These are phyloP conservation scores for Globisporangium heterothallicum DNA, from an alignment of 352 stramenopile species.

Conservation along the genomic window DNA sequence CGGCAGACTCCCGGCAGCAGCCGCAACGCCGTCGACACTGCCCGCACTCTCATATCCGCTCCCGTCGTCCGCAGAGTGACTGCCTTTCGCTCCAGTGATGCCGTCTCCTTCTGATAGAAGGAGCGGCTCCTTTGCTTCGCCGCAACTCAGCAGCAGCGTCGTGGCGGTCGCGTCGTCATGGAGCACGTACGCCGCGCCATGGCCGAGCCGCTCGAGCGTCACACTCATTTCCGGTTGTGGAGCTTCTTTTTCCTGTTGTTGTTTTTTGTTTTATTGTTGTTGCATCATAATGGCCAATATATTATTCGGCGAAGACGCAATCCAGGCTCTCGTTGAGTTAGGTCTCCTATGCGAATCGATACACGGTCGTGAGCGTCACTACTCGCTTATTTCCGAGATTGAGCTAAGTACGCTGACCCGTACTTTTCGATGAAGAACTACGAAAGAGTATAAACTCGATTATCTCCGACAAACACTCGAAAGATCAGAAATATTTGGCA, in stretches of 20 bases:
- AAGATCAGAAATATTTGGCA: no score
- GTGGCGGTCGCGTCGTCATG: conserved; percentile 46
- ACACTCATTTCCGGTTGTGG: conserved; percentile 58
- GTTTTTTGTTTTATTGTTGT: no score
- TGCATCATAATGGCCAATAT: no score
- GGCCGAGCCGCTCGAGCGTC: conserved; percentile 57
- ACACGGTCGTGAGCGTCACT: no score
- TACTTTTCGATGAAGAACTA: no score
- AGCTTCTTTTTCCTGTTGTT: conserved; percentile 2
- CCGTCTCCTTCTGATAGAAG: conserved; percentile 4
- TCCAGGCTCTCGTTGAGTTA: no score
- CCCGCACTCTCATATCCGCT: conserved; percentile 24
- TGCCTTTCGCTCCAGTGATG: conserved; percentile 11
- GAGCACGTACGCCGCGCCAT: conserved; percentile 62
- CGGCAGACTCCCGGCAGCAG: conserved; percentile 4
- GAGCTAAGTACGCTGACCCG: no score
- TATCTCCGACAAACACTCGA: no score
- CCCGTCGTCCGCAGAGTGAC: conserved; percentile 33
- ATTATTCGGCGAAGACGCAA: no score
- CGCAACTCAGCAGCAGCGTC: conserved; percentile 58
- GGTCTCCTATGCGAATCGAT: no score
- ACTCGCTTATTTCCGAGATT: no score
- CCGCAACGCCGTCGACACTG: conserved; percentile 22
- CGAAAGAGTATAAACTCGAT: no score
- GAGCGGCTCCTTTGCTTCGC: conserved; percentile 25